Evolutionary conservation across 2,329 filamentous ascomycete species (phyloP).

Genomic region (Fusarium concolor): DNA sequence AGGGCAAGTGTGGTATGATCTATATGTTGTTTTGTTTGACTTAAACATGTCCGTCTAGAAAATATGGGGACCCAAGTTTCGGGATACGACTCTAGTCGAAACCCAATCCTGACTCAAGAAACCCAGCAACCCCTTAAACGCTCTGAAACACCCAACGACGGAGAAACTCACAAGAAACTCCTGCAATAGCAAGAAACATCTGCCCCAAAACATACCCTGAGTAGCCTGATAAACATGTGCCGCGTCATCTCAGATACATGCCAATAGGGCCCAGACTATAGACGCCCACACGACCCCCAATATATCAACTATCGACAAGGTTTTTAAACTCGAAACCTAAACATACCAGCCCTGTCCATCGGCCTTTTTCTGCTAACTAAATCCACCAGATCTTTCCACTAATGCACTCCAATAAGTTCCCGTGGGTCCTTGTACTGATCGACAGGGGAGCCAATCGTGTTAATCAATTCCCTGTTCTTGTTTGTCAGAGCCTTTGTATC

Average conservation of each 20-base stretch:
- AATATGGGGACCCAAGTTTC: constrained; percentile 24
- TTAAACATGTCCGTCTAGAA: constrained; percentile 2
- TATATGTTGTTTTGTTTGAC: constrained; percentile 19
- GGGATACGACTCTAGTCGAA: constrained; percentile 23
- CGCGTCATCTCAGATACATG: constrained; percentile 40
- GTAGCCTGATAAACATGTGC: constrained; percentile 39
- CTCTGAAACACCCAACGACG: constrained; percentile 41
- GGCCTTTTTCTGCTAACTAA: constrained; percentile 16
- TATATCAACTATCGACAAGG: constrained; percentile 9
- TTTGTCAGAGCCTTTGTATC: constrained; percentile 30
- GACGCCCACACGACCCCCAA: constrained; percentile 8
- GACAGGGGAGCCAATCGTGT: constrained; percentile 29
- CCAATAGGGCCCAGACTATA: constrained; percentile 11
- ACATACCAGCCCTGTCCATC: constrained; percentile 21
- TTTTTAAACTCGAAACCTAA: constrained; percentile 40
- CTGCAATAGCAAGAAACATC: constrained; percentile 39
- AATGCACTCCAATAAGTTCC: constrained; percentile 30
- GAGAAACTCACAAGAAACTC: constrained; percentile 27
- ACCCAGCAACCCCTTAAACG: constrained; percentile 22
- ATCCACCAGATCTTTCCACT: constrained; percentile 42
- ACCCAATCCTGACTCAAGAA: constrained; percentile 30
- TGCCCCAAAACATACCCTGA: constrained; percentile 21
- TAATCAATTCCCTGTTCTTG: constrained; percentile 24
- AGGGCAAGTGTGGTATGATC: neutral
- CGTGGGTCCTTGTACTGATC: constrained; percentile 35